Conservation (phyloP, 768 basidiomycete species). For the Cystobasidium tubakii region DNA sequence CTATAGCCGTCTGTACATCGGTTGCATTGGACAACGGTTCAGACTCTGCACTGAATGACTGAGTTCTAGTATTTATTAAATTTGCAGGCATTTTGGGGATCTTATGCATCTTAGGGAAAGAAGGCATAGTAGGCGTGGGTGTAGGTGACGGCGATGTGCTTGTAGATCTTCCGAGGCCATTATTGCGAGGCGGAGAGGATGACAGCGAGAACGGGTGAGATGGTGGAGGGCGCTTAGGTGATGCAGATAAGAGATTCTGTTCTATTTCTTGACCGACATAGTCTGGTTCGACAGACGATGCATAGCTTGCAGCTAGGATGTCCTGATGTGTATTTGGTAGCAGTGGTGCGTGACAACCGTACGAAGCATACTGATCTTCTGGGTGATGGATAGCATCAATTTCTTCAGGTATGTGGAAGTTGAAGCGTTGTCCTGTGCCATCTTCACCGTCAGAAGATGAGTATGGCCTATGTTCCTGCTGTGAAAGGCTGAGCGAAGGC, state of each 20-base stretch:
- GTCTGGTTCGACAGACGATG: background rate
- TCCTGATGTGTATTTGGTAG: background rate
- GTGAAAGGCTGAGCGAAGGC: conserved; percentile 16
- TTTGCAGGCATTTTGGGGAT: background rate
- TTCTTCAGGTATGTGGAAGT: background rate
- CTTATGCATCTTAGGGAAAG: background rate
- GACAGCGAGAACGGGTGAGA: background rate
- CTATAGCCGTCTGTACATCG: no score
- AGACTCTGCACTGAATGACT: no score
- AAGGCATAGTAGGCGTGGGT: conserved; percentile 4
- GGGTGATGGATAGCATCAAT: background rate
- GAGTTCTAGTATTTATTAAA: background rate
- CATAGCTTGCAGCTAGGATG: background rate
- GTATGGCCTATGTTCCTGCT: conserved; percentile 14
- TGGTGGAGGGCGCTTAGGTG: background rate
- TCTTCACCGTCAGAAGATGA: conserved; percentile 11
- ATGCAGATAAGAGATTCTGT: background rate
- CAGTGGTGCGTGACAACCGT: background rate
- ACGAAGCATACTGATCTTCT: background rate
- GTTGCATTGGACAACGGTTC: no score
- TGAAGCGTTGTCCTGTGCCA: background rate
- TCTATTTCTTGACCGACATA: conserved; percentile 5
- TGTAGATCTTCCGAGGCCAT: background rate
- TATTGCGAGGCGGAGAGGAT: background rate
- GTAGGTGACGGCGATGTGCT: background rate